Percentiles rank a stretch among this genome's conserved stretches.
phyloP scores from a whole-genome alignment of 78 protist genomes.

The Dictyostelium firmibasis region DNA sequence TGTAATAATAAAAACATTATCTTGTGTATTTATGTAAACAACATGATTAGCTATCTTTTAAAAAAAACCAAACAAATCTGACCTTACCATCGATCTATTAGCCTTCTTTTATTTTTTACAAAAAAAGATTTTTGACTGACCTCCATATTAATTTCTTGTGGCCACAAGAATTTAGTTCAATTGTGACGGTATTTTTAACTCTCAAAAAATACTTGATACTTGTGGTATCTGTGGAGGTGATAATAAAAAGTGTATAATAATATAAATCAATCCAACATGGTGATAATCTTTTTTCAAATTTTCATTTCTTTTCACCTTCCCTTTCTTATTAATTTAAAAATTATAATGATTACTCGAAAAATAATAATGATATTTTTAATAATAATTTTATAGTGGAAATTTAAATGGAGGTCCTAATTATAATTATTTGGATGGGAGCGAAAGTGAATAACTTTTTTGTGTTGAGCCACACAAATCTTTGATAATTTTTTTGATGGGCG shows the following conservation, averaged over 20 bases:
- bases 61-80: too few relatives aligned
- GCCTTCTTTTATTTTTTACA: too few relatives aligned
- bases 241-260: conserved; percentile 48
- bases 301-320: background rate
- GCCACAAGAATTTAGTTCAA: too few relatives aligned
- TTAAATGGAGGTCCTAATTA: background rate
- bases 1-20: too few relatives aligned
- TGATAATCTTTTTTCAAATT: background rate
- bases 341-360: background rate
- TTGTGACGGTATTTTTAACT: conserved; percentile 44
- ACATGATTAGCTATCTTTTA: too few relatives aligned
- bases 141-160: too few relatives aligned
- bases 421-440: background rate
- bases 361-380: too few relatives aligned
- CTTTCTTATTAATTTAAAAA: background rate
- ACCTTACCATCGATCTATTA: too few relatives aligned
- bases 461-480: background rate
- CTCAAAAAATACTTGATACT: background rate
- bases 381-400: background rate
- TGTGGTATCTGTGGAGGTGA: conserved; percentile 87
- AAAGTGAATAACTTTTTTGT: background rate
- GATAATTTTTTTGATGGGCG: background rate
- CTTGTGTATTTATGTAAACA: too few relatives aligned
- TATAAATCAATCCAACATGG: background rate
- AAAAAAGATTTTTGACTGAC: too few relatives aligned